phyloP scores from a whole-genome alignment of 495 filamentous ascomycete genomes.

The Aspergillus sclerotiicarbonarius region DNA sequence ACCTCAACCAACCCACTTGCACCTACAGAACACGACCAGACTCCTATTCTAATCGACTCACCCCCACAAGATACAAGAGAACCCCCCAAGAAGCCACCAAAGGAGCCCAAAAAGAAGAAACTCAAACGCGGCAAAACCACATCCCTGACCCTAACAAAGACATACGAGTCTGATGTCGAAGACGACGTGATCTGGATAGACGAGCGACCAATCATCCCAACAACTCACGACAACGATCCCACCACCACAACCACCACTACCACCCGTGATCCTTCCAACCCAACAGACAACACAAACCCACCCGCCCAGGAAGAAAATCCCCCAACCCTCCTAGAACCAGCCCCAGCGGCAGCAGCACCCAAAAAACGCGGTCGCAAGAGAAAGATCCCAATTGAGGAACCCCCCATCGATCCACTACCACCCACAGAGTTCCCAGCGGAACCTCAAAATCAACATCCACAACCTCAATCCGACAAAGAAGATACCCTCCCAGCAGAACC shows the following conservation, averaged over 20 bases:
- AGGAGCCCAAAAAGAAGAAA: conserved; percentile 39
- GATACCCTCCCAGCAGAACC: not conserved
- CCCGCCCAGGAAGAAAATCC: not conserved
- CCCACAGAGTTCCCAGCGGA: not conserved
- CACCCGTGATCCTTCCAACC: not conserved
- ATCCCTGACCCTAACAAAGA: conserved; percentile 27
- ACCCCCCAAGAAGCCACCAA: conserved; percentile 8
- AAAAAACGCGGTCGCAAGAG: conserved; percentile 50
- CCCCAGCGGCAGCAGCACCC: conserved; percentile 10
- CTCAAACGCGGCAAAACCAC: conserved; percentile 41
- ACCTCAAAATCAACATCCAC: not conserved
- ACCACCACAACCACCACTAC: not conserved
- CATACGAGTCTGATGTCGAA: conserved; percentile 28
- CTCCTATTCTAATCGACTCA: conserved; percentile 1
- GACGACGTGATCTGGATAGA: conserved; percentile 42
- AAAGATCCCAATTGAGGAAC: conserved; percentile 27
- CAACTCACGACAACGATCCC: conserved; percentile 1
- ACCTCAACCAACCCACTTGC: not conserved
- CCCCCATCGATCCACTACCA: not conserved
- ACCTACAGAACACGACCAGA: not conserved
- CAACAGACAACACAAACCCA: not conserved
- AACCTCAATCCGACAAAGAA: not conserved
- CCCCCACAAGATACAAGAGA: not conserved
- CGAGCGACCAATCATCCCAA: conserved; percentile 20
- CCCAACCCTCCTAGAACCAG: not conserved